Conservation (phyloP, 2,329 filamentous ascomycete genomes). For the Cytospora piceicola region DNA sequence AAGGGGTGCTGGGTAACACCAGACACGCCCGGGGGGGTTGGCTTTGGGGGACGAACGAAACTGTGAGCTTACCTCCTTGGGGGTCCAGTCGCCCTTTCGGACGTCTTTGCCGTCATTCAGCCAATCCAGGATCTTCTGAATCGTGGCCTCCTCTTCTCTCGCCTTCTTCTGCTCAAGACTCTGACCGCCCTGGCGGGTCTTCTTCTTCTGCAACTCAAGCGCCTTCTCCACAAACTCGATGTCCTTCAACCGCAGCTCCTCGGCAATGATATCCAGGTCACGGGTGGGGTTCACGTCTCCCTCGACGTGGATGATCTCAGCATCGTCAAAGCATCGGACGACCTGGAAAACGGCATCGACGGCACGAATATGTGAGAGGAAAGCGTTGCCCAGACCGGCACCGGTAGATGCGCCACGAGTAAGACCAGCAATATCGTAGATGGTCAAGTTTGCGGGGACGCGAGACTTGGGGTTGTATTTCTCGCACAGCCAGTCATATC, state of each 20-base stretch:
- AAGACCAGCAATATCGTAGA: constrained; percentile 98
- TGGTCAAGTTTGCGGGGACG: constrained; percentile 96
- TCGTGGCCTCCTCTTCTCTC: constrained; percentile 89
- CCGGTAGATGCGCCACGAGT: constrained; percentile 95
- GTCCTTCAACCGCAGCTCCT: constrained; percentile 96
- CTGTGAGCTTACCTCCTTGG: constrained; percentile 85
- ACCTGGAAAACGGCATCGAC: constrained; percentile 99
- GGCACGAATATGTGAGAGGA: constrained; percentile 97
- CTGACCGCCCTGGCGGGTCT: constrained; percentile 91
- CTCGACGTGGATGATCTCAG: constrained; percentile 99
- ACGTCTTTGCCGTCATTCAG: constrained; percentile 91
- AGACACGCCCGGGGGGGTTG: constrained; percentile 33
- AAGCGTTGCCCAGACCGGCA: constrained; percentile 95
- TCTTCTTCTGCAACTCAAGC: constrained; percentile 88
- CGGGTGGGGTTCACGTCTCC: constrained; percentile 95
- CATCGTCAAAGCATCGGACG: constrained; percentile 96
- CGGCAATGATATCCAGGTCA: constrained; percentile 94
- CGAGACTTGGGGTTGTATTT: constrained; percentile 98
- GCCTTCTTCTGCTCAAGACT: constrained; percentile 97
- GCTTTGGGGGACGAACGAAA: constrained; percentile 11
- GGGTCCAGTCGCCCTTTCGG: constrained; percentile 83
- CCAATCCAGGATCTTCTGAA: constrained; percentile 84
- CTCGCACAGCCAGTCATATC: constrained; percentile 92
- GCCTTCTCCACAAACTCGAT: constrained; percentile 98
- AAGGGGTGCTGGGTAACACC: constrained; percentile 35